Conservation (phyloP, 1,284 basidiomycete genomes). For the Cutaneotrichosporon cutaneum region DNA sequence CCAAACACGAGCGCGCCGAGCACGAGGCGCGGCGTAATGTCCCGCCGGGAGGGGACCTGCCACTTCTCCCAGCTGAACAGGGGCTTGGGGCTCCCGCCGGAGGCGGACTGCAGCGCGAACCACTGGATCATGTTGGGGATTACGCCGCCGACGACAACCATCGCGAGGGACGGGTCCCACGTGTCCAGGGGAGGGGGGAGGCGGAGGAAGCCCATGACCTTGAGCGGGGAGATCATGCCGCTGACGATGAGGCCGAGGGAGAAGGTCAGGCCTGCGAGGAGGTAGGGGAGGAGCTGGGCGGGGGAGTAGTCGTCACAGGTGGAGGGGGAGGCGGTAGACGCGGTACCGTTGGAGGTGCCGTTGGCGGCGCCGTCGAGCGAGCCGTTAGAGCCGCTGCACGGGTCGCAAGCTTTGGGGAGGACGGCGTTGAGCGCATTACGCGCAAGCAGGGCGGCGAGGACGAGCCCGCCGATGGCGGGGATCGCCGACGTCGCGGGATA, state of each 20-base stretch:
- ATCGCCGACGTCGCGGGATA: slow-evolving; percentile 10
- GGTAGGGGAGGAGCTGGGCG: slow-evolving; percentile 38
- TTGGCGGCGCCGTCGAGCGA: not conserved
- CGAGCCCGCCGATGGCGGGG: slow-evolving; percentile 47
- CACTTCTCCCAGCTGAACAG: slow-evolving; percentile 37
- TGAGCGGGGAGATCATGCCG: slow-evolving; percentile 59
- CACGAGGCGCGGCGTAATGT: slow-evolving; percentile 59
- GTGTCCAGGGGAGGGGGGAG: slow-evolving; percentile 25
- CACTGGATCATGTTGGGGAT: slow-evolving; percentile 53
- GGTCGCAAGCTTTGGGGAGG: not conserved
- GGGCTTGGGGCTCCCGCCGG: slow-evolving; percentile 12
- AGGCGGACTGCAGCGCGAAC: slow-evolving; percentile 12
- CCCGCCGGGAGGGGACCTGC: slow-evolving; percentile 37
- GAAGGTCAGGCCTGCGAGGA: slow-evolving; percentile 59
- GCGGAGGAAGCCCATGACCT: slow-evolving; percentile 62
- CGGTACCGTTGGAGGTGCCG: not conserved
- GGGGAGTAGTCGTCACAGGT: slow-evolving; percentile 23
- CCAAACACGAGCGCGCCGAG: slow-evolving; percentile 63
- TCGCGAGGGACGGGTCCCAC: slow-evolving; percentile 55
- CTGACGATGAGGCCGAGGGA: slow-evolving; percentile 61
- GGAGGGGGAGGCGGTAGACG: too few relatives aligned
- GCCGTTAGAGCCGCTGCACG: not conserved
- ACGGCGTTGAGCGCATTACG: not conserved
- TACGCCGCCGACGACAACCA: slow-evolving; percentile 55
- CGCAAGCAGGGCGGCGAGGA: slow-evolving; percentile 57